These are phyloP conservation scores for Mycena sanguinolenta DNA, from an alignment of 768 basidiomycete species.

Conservation along the genomic window DNA sequence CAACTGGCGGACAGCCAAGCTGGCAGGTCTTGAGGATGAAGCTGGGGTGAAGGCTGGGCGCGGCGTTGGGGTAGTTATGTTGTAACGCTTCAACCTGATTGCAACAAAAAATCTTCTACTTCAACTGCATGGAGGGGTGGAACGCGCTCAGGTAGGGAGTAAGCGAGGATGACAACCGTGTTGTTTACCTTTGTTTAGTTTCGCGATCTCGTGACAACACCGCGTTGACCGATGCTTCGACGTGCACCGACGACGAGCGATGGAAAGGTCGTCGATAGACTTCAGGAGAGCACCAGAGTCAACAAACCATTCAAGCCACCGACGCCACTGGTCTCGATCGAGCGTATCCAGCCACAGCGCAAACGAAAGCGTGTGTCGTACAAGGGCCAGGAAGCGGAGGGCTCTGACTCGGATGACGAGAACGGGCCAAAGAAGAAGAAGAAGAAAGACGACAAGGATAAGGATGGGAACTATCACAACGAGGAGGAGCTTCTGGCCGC, in stretches of 20 bases:
- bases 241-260: conserved; percentile 78
- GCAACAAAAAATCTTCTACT: too few relatives aligned
- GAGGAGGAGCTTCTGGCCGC: conserved; percentile 74
- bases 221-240: conserved; percentile 66
- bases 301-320: conserved; percentile 89
- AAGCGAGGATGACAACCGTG: not conserved
- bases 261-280: conserved; percentile 74
- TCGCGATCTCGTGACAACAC: conserved; percentile 29
- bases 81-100: conserved; percentile 64
- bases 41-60: conserved; percentile 71
- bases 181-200: not conserved
- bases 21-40: conserved; percentile 78
- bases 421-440: conserved; percentile 73
- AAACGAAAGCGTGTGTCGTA: conserved; percentile 93
- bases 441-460: conserved; percentile 70
- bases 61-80: conserved; percentile 95
- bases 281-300: conserved; percentile 79
- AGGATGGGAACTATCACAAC: conserved; percentile 66
- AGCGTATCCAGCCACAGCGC: conserved; percentile 74
- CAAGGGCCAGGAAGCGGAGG: conserved; percentile 75
- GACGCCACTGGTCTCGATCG: conserved; percentile 56
- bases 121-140: too few relatives aligned
- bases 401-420: conserved; percentile 70
- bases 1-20: conserved; percentile 90
- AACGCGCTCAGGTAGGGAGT: not conserved